Percentiles rank a stretch among this genome's conserved stretches.
phyloP scores from a whole-genome alignment of 1,284 basidiomycete genomes.

The Schizopora paradoxa region DNA sequence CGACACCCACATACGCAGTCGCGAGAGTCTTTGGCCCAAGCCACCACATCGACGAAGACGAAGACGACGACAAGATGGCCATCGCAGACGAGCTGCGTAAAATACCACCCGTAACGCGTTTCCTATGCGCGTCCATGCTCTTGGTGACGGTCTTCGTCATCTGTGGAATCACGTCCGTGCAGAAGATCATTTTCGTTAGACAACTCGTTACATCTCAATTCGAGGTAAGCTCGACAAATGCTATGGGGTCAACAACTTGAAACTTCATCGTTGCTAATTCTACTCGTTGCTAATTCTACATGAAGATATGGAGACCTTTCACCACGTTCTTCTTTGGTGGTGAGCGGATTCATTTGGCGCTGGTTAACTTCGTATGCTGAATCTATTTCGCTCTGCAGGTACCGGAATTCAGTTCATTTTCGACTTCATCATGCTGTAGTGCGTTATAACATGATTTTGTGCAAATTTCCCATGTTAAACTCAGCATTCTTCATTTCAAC shows the following conservation, averaged over 20 bases:
- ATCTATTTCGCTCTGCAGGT: constrained; percentile 32
- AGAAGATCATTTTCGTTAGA: constrained; percentile 54
- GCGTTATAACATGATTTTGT: constrained; percentile 23
- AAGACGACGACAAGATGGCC: no score
- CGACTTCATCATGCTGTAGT: constrained; percentile 77
- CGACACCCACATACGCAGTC: no score
- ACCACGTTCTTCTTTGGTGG: constrained; percentile 78
- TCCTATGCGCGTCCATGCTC: constrained; percentile 57
- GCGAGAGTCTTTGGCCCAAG: no score
- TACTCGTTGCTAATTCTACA: background rate
- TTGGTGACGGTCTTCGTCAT: constrained; percentile 59
- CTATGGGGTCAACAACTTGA: constrained; percentile 11
- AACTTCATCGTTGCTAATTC: background rate
- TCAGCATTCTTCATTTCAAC: constrained; percentile 1
- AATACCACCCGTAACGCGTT: constrained; percentile 83
- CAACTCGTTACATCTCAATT: constrained; percentile 40
- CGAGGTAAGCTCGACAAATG: constrained; percentile 42
- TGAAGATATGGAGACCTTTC: constrained; percentile 70
- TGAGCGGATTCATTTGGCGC: constrained; percentile 29
- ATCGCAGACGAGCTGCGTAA: constrained; percentile 59
- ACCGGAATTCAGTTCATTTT: constrained; percentile 61
- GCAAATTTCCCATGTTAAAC: constrained; percentile 1
- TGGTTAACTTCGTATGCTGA: constrained; percentile 1
- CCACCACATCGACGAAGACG: no score
- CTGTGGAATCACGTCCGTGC: constrained; percentile 49